Conservation (phyloP, 2,329 filamentous ascomycete genomes). For the Parastagonospora nodorum region DNA sequence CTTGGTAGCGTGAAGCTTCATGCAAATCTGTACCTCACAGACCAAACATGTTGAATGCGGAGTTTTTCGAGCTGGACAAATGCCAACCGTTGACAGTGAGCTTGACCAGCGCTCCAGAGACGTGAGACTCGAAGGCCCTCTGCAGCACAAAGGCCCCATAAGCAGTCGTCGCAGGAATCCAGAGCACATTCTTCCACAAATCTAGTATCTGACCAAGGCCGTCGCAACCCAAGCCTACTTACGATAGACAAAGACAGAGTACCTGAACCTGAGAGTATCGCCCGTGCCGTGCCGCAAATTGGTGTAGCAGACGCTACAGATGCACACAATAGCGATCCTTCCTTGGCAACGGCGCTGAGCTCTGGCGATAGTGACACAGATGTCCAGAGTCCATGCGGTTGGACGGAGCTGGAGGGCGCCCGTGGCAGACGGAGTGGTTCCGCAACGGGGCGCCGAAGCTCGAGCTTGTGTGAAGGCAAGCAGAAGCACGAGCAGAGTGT, state of each 20-base stretch:
- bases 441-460: not conserved
- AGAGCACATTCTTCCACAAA: not conserved
- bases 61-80: constrained; percentile 19
- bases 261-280: constrained; percentile 26
- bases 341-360: constrained; percentile 28
- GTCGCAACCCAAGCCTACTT: not conserved
- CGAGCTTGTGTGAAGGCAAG: not conserved
- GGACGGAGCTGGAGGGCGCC: constrained; percentile 4
- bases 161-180: not conserved
- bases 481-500: not conserved
- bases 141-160: not conserved
- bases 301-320: constrained; percentile 19
- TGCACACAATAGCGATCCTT: constrained; percentile 31
- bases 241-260: constrained; percentile 15
- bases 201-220: not conserved
- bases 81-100: constrained; percentile 15
- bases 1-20: too few relatives aligned
- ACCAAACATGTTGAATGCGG: constrained; percentile 17
- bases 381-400: constrained; percentile 10
- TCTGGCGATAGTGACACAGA: too few relatives aligned
- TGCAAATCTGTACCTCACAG: constrained; percentile 6
- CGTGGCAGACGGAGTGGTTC: constrained; percentile 3
- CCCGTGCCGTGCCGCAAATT: constrained; percentile 14
- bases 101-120: constrained; percentile 14
- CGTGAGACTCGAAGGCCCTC: constrained; percentile 3